Conservation (phyloP, 2,329 filamentous ascomycete genomes). For the Drechmeria coniospora region DNA sequence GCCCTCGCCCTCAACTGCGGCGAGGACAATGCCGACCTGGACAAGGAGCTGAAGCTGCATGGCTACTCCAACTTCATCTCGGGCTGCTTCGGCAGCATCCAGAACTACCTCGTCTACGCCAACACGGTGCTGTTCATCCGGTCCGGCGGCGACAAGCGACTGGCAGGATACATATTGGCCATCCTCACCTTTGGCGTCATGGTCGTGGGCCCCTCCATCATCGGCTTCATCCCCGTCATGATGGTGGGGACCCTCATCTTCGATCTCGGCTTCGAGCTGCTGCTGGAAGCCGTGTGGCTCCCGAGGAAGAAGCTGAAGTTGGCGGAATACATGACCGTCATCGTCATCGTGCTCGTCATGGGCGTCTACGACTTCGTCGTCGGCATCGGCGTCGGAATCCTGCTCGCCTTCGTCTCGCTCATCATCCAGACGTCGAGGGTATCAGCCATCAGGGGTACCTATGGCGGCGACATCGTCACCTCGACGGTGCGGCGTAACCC, state of each 20-base stretch:
- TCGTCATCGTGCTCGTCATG: conserved; percentile 89
- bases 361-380: conserved; percentile 92
- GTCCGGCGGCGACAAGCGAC: conserved; percentile 72
- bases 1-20: conserved; percentile 80
- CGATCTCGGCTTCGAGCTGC: conserved; percentile 79
- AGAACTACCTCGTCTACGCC: conserved; percentile 95
- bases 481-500: conserved; percentile 88
- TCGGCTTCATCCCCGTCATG: conserved; percentile 92
- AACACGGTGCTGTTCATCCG: conserved; percentile 96
- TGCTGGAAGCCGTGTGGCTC: conserved; percentile 75
- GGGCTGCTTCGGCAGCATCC: conserved; percentile 72
- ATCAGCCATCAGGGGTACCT: conserved; percentile 79
- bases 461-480: conserved; percentile 73
- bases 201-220: conserved; percentile 70
- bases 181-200: conserved; percentile 66
- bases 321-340: conserved; percentile 78
- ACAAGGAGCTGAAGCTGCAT: conserved; percentile 82
- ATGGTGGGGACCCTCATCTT: conserved; percentile 94
- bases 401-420: conserved; percentile 79
- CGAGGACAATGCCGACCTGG: conserved; percentile 82
- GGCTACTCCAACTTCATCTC: conserved; percentile 87
- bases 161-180: conserved; percentile 78
- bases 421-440: conserved; percentile 84
- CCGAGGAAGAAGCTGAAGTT: conserved; percentile 77
- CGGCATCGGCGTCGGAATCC: conserved; percentile 81